A percentile compares a stretch with the other conserved stretches of the same genome.
Evolutionary conservation across 2,329 filamentous ascomycete species (phyloP).

Genomic region (Aureobasidium lini): DNA sequence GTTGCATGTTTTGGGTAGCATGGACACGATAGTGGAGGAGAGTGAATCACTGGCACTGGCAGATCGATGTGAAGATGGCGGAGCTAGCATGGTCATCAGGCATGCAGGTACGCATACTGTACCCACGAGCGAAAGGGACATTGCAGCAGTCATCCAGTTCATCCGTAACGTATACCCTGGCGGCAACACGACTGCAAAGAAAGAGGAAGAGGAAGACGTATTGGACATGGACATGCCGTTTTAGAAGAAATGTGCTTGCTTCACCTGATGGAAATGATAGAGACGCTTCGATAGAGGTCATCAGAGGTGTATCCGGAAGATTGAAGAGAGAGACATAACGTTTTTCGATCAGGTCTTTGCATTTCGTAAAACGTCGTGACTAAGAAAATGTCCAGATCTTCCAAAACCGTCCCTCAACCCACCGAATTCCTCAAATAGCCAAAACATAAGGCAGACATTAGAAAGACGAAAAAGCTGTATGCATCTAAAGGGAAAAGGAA

Average conservation of each 20-base stretch:
- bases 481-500: neutral
- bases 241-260: neutral
- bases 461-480: neutral
- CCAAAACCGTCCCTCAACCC: neutral
- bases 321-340: too few species aligned
- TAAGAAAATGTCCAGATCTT: neutral
- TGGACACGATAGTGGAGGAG: conserved; percentile 87
- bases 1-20: conserved; percentile 71
- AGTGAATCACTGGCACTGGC: conserved; percentile 57
- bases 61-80: conserved; percentile 48
- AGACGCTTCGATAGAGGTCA: neutral
- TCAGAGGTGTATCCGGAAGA: neutral
- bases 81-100: conserved; percentile 46
- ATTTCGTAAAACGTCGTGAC: conserved; percentile 4
- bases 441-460: neutral
- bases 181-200: conserved; percentile 21
- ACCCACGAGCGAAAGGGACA: conserved; percentile 70
- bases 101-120: conserved; percentile 90
- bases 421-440: neutral
- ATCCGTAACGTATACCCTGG: conserved; percentile 48
- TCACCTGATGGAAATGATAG: neutral
- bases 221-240: conserved; percentile 65
- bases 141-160: conserved; percentile 66
- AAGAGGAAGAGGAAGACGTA: conserved; percentile 44
- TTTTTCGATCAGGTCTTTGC: neutral